Conservation (phyloP, 495 filamentous ascomycete species). For the Penicillium lagena region DNA sequence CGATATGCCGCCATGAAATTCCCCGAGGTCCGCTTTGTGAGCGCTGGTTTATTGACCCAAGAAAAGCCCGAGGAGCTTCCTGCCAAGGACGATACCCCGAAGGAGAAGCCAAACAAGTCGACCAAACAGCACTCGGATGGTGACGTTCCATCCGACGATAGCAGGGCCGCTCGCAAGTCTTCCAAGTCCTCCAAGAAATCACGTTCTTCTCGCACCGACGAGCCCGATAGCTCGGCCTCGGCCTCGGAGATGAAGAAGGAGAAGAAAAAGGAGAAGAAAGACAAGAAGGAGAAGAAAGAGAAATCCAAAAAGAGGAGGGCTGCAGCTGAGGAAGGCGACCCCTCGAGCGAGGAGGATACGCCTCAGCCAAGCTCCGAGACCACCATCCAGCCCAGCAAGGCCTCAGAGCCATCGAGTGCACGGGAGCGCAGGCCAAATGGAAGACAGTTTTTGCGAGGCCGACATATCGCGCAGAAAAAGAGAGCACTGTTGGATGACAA, state of each 20-base stretch:
- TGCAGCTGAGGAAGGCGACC: conserved; percentile 19
- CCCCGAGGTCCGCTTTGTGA: conserved; percentile 73
- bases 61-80: conserved; percentile 43
- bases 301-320: conserved; percentile 48
- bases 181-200: conserved; percentile 19
- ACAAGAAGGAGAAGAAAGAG: conserved; percentile 30
- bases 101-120: conserved; percentile 9
- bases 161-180: conserved; percentile 10
- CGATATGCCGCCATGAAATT: conserved; percentile 63
- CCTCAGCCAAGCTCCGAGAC: conserved; percentile 10
- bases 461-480: conserved; percentile 75
- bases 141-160: too few species aligned
- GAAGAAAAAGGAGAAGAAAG: too few species aligned
- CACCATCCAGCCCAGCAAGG: conserved; percentile 12
- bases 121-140: neutral
- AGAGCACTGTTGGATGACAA: conserved; percentile 63
- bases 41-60: conserved; percentile 70
- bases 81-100: conserved; percentile 7
- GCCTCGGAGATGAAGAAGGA: conserved; percentile 25
- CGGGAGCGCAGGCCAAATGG: conserved; percentile 40
- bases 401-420: conserved; percentile 18
- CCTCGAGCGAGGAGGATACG: conserved; percentile 8
- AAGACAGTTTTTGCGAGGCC: conserved; percentile 57
- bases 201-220: conserved; percentile 6
- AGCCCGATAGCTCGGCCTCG: conserved; percentile 9